Evolutionary conservation across 2,329 filamentous ascomycete species (phyloP).

Genomic region (Aspergillus sclerotialis): DNA sequence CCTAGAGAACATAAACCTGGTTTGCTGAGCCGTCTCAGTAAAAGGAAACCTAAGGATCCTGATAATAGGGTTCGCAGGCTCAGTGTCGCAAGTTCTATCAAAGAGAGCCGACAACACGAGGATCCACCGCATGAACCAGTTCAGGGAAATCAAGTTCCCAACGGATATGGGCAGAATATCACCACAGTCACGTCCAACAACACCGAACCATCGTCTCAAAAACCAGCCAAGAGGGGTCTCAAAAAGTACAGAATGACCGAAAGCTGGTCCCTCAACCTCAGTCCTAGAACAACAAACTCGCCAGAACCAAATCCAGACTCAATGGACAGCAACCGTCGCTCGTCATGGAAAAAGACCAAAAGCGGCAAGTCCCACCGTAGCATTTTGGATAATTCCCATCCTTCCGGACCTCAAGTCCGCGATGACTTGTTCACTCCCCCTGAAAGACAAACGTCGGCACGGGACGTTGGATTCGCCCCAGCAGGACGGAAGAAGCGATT

Average conservation of each 20-base stretch:
- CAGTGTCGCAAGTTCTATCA: conserved; percentile 35
- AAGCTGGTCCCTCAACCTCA: conserved; percentile 19
- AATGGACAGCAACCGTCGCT: not conserved
- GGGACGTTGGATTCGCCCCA: conserved; percentile 27
- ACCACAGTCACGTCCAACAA: conserved; percentile 15
- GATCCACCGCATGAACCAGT: conserved; percentile 12
- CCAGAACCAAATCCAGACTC: not conserved
- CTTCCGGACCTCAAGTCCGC: not conserved
- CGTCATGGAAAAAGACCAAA: not conserved
- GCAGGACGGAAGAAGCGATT: conserved; percentile 41
- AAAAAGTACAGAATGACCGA: conserved; percentile 13
- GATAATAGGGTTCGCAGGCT: conserved; percentile 44
- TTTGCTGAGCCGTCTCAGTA: conserved; percentile 26
- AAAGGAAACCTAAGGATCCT: conserved; percentile 19
- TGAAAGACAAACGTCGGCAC: conserved; percentile 4
- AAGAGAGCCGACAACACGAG: not conserved
- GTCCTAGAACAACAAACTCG: not conserved
- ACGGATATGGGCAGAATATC: conserved; percentile 8
- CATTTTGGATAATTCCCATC: not conserved
- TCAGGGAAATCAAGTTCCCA: conserved; percentile 16
- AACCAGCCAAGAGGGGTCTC: conserved; percentile 21
- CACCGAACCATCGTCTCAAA: conserved; percentile 14
- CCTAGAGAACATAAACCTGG: conserved; percentile 21
- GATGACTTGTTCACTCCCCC: not conserved
- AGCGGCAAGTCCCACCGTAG: not conserved